A percentile compares a stretch with the other conserved stretches of the same genome.
These are phyloP conservation scores for Saccharum spontaneum DNA, from an alignment of 176 grass and related monocot genomes.

Conservation along the genomic window DNA sequence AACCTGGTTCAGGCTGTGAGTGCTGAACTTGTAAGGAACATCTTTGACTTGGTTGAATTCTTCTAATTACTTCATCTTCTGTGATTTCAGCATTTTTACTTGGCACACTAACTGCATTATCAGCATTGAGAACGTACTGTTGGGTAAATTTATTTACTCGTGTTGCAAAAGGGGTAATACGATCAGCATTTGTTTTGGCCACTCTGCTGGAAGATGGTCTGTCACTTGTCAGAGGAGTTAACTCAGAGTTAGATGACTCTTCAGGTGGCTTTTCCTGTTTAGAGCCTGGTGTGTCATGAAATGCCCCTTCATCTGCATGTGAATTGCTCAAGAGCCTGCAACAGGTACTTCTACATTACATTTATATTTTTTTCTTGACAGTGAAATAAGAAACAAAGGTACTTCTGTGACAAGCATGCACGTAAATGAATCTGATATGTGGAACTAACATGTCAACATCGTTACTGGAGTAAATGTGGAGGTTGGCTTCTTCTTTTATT, in stretches of 20 bases:
- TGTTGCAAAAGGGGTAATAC: constrained; percentile 81
- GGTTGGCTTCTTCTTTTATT: constrained; percentile 70
- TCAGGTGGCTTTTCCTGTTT: constrained; percentile 55
- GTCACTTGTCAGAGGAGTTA: constrained; percentile 54
- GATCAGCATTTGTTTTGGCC: constrained; percentile 50
- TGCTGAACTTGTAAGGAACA: constrained; percentile 74
- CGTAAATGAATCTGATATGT: constrained; percentile 33
- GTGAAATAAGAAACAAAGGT: constrained; percentile 6
- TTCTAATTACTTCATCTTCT: constrained; percentile 84
- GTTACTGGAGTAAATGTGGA: constrained; percentile 90
- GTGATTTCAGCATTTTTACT: constrained; percentile 40
- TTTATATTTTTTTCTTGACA: constrained; percentile 22
- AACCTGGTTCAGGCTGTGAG: constrained; percentile 72
- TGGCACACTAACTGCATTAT: constrained; percentile 40
- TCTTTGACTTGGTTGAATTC: constrained; percentile 63
- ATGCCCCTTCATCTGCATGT: constrained; percentile 36
- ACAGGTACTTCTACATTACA: constrained; percentile 41
- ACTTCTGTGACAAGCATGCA: constrained; percentile 17
- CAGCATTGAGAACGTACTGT: constrained; percentile 62
- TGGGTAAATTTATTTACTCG: constrained; percentile 75
- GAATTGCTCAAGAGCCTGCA: constrained; percentile 76
- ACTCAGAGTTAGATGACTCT: constrained; percentile 44
- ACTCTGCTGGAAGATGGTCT: constrained; percentile 59
- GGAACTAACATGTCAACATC: constrained; percentile 85
- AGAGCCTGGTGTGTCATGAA: constrained; percentile 49